A percentile compares a stretch with the other conserved stretches of the same genome.
Evolutionary conservation across 2,329 filamentous ascomycete genomes (phyloP).

Genomic region (Calonectria henricotiae): DNA sequence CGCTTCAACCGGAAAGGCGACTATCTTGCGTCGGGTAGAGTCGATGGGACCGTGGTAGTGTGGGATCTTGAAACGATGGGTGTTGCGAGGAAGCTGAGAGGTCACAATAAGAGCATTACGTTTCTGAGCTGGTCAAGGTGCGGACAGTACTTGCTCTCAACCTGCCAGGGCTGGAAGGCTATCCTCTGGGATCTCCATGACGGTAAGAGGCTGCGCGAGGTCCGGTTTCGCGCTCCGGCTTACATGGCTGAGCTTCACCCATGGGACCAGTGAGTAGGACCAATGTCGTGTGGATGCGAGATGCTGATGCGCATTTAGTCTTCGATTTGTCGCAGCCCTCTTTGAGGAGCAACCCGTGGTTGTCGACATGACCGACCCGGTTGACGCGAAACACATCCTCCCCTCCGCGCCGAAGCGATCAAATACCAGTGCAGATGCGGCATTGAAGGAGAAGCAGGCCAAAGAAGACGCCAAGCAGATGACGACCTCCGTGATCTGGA

Average conservation of each 20-base stretch:
- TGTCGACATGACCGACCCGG: constrained; percentile 82
- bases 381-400: constrained; percentile 82
- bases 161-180: constrained; percentile 96
- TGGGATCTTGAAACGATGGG: constrained; percentile 99
- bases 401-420: constrained; percentile 87
- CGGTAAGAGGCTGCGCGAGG: constrained; percentile 81
- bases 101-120: constrained; percentile 94
- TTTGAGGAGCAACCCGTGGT: constrained; percentile 95
- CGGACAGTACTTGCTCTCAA: constrained; percentile 91
- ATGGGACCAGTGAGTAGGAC: constrained; percentile 79
- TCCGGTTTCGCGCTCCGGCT: constrained; percentile 92
- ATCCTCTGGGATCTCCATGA: constrained; percentile 92
- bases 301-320: constrained; percentile 65
- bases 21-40: constrained; percentile 92
- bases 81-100: constrained; percentile 92
- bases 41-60: constrained; percentile 94
- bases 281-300: not conserved
- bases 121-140: constrained; percentile 96
- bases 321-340: constrained; percentile 90
- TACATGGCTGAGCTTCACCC: constrained; percentile 98
- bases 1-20: constrained; percentile 97
- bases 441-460: constrained; percentile 84
- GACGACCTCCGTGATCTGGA: constrained; percentile 94
- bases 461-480: constrained; percentile 95
- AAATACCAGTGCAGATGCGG: constrained; percentile 78